A percentile compares a stretch with the other conserved stretches of the same genome.
Conservation (phyloP, 116 monocot species). For the Zostera marina region DNA sequence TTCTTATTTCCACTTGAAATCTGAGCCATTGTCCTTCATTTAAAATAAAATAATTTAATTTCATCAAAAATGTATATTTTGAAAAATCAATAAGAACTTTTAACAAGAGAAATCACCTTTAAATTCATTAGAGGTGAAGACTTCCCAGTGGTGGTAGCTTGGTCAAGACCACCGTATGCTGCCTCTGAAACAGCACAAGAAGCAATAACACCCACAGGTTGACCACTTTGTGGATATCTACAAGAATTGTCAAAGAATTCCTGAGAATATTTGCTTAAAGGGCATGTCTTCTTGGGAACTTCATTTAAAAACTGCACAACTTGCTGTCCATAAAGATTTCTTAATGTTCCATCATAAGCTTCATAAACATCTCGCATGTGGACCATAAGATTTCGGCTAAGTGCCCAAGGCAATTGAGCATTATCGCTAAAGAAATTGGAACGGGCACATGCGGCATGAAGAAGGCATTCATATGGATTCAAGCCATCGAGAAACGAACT, state of each 20-base stretch:
- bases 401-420: constrained; percentile 67
- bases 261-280: not conserved
- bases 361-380: constrained; percentile 57
- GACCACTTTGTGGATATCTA: constrained; percentile 21
- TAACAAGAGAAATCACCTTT: constrained; percentile 36
- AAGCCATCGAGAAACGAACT: constrained; percentile 77
- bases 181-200: constrained; percentile 80
- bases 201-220: constrained; percentile 71
- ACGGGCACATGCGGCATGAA: constrained; percentile 53
- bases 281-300: constrained; percentile 2
- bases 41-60: not conserved
- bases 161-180: constrained; percentile 77
- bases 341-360: constrained; percentile 83
- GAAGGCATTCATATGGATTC: constrained; percentile 61
- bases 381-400: constrained; percentile 71
- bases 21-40: too few relatives aligned
- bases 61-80: too few relatives aligned
- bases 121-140: constrained; percentile 58
- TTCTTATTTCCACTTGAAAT: too few relatives aligned
- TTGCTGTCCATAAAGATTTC: constrained; percentile 61
- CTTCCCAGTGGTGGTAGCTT: constrained; percentile 39
- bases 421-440: constrained; percentile 58
- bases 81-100: not conserved
- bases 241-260: not conserved
- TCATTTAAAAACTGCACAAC: constrained; percentile 56